phyloP scores from a whole-genome alignment of 2,329 filamentous ascomycete genomes.

The Trichophyton equinum region DNA sequence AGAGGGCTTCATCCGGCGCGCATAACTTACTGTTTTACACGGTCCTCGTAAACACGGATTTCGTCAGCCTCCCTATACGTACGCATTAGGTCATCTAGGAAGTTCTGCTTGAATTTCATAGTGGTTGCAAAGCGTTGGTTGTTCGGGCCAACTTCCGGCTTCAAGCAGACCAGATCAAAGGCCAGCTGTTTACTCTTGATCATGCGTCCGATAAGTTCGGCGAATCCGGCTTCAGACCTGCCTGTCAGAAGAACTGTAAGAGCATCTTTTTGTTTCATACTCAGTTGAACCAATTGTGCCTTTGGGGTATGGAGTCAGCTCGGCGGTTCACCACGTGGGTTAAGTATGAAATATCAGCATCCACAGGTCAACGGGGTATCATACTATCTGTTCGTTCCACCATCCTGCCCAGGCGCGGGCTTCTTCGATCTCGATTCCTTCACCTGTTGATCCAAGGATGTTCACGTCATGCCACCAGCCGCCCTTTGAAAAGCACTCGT shows the following conservation, averaged over 20 bases:
- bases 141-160: constrained; percentile 69
- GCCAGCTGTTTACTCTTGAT: constrained; percentile 61
- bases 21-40: constrained; percentile 42
- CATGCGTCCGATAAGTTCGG: constrained; percentile 70
- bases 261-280: constrained; percentile 71
- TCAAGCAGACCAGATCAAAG: constrained; percentile 80
- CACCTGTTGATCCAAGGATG: constrained; percentile 75
- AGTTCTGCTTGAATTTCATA: constrained; percentile 83
- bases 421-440: constrained; percentile 72
- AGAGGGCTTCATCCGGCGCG: background rate
- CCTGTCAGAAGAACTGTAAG: constrained; percentile 81
- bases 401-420: constrained; percentile 74
- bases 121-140: constrained; percentile 69
- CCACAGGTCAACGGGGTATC: constrained; percentile 25
- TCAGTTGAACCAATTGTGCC: constrained; percentile 62
- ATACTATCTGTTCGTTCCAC: constrained; percentile 85
- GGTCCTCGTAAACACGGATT: constrained; percentile 57
- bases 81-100: constrained; percentile 67
- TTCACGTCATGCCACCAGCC: constrained; percentile 95
- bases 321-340: background rate
- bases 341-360: background rate
- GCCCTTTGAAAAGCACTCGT: constrained; percentile 66
- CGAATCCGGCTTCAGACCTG: constrained; percentile 63
- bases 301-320: constrained; percentile 13
- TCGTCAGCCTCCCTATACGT: constrained; percentile 78